Evolutionary conservation across 179 eudicot species (phyloP), one percentile per base, ranked within the genome.

Genomic region (Spergularia azorica): DNA sequence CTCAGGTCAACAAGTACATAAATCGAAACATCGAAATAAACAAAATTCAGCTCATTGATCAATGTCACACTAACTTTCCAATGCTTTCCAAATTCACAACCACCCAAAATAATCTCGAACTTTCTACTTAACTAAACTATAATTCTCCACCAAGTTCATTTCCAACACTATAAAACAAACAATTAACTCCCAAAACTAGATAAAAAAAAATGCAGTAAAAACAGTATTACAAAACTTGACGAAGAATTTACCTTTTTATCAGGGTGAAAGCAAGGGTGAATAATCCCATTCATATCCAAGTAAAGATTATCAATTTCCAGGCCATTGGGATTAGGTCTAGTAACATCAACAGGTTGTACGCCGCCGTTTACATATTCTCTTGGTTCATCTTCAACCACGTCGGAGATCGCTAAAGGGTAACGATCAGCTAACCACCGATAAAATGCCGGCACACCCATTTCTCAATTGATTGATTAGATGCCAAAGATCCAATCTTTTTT

Each of bases 381-480:
- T 1, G 90, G 87, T 78, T 88, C 88, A 48, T 91, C 98, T 83
- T 89, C 97, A 57, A 90, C 73, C 70, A 95, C 97, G 55, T 95
- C 96, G 63, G 79, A 67, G 9, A 95, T 91, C 63, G 91, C 85
- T 55, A 80, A 76, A 11, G 98, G 96, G 64, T 95, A 95, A 9
- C 98, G 93, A 86, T 95, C 98, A 50, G 96, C 96, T 39, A 94
- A 78, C 98, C 98, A 94, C 73, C 96, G 66, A 86, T 94, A 92
- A 82, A 94, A 94, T 73, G 98, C 96, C 63, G 98, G 98, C 54
- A 95, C 97, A 3, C 98, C 98, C 98, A 95, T 95, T 57, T 18
- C 6, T 18, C 5, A 8, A 57, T 56, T 20, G 67, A 55, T 32
- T 74, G 39, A 66, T 79, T 63, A 43, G 18, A 26, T 2, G 16